phyloP scores from a whole-genome alignment of 805 yeast species.

The Metschnikowia proteae region DNA sequence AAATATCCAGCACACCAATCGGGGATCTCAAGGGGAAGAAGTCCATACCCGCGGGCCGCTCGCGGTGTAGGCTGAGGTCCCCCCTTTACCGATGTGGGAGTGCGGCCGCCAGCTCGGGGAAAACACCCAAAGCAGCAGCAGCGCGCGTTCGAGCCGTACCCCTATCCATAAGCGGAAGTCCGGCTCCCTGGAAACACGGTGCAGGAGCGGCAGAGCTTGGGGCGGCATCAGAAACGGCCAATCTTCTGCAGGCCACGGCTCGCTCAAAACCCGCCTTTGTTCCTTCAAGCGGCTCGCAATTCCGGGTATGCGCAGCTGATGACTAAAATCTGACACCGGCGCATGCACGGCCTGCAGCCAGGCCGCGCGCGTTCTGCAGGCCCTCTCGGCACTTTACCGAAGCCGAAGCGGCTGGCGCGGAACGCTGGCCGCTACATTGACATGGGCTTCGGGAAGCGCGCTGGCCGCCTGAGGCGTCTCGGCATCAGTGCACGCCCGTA shows the following conservation, averaged over 20 bases:
- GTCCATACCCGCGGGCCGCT: no score
- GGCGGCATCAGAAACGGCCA: no score
- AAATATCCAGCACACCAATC: no score
- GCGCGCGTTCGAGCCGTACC: conserved; percentile 1
- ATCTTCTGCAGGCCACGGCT: no score
- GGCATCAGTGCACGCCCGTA: no score
- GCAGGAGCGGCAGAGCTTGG: not conserved
- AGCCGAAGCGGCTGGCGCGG: not conserved
- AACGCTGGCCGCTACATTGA: no score
- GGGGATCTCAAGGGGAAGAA: no score
- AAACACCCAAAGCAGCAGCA: not conserved
- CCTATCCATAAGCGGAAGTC: not conserved
- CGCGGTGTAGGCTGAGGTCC: no score
- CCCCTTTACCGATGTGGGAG: not conserved
- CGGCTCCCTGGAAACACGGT: not conserved
- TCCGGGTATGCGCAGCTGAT: not conserved
- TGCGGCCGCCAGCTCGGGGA: not conserved
- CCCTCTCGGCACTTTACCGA: not conserved
- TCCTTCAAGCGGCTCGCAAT: no score
- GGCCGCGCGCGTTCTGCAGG: not conserved
- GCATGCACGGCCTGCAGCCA: not conserved
- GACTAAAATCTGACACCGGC: conserved; percentile 1
- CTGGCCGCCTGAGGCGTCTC: not conserved
- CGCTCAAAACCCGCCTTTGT: no score
- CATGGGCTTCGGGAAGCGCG: no score